Evolutionary conservation across 352 stramenopile genomes (phyloP), one percentile per base, ranked within the genome.

Genomic region (Achlya hypogyna): DNA sequence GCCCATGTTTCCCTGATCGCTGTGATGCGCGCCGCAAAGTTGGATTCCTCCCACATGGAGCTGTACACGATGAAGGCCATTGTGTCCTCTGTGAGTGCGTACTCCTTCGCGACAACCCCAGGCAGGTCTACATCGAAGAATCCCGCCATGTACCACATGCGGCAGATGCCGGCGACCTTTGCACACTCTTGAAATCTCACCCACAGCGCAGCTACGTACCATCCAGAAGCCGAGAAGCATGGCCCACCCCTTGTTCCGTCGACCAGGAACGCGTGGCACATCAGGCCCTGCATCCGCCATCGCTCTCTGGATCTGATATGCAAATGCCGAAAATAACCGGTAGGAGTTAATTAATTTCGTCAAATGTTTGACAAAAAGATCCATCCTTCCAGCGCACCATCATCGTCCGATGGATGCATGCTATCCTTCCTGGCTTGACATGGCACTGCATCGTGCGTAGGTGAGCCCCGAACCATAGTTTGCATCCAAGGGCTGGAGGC

Each of bases 11-110:
- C 51, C 20, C 51, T 16, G 25, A 67, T 67, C 10, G 60, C 60
- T 38, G 51, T 49, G 20, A 67, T 54, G 14, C 60, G 60, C 38
- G 28, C 60, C 10, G 60, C 38, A 27, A 58, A 67, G 60, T 47
- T 45, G 5, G 23, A 28, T 32, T 67, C 60, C 25, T 67, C 47
- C 60, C 60, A 67, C 60, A 67, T 67, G 12, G 60, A 67, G 40
- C 60, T 67, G 38, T 67, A 67, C 40, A 67, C 60, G 32, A 67
- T 67, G 32, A 67, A 67, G 5, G 60, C 51, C 60, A 67, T 67
- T 23, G 45, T 59, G 5, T 67, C 60, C 9, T 49, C 14, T 6
- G 60, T n/a, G 18, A 67, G 25, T 22, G 38, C 38, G 12, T 58
- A 58, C 23, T 67, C 60, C 43, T 60, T 56, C 16, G 42, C 9